Evolutionary conservation across 2,329 filamentous ascomycete genomes (phyloP).

Genomic region (Pseudogymnoascus sp.): DNA sequence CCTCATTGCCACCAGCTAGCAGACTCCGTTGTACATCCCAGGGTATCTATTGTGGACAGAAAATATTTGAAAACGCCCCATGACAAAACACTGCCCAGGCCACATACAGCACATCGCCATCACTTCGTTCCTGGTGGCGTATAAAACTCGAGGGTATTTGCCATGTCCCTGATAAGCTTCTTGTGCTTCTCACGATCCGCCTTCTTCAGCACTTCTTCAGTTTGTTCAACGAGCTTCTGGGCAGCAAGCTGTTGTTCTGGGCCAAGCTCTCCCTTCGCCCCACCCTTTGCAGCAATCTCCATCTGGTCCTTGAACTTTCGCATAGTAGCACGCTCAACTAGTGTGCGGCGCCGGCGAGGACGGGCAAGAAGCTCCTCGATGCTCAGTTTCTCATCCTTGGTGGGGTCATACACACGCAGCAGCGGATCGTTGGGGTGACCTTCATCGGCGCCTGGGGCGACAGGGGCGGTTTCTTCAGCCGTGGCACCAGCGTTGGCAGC

Average conservation of each 20-base stretch:
- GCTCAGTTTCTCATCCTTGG: neutral
- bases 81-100: neutral
- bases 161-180: neutral
- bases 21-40: neutral
- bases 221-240: neutral
- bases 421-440: neutral
- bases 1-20: neutral
- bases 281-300: neutral
- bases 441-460: neutral
- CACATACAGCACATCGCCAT: neutral
- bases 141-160: neutral
- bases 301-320: neutral
- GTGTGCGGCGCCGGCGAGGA: neutral
- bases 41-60: neutral
- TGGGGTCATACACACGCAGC: conserved; percentile 4
- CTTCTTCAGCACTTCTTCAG: neutral
- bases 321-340: neutral
- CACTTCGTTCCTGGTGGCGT: neutral
- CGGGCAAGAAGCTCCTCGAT: conserved; percentile 10
- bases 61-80: neutral
- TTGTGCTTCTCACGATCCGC: neutral
- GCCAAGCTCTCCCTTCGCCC: neutral
- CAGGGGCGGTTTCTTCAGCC: too few relatives aligned
- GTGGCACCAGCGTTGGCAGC: neutral
- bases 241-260: neutral